Evolutionary conservation across 345 rosid species (phyloP), one percentile per base, ranked within the genome.

Genomic region (Lepidium africanum): DNA sequence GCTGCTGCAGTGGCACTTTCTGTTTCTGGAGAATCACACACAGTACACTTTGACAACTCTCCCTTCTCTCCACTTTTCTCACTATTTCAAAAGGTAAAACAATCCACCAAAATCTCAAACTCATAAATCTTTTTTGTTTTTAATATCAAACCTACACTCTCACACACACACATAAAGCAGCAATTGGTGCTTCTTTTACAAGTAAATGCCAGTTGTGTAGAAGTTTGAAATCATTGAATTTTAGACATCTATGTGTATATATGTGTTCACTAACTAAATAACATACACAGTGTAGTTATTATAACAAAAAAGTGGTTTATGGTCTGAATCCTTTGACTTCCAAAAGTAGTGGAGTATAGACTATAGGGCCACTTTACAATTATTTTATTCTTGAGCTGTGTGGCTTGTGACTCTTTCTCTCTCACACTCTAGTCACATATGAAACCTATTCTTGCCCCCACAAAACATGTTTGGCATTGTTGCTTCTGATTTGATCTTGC

Each of bases 1-100:
- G 85, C 92, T 64, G 96, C 90, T 46, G 90, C 92, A 42, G 90
- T 84, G 79, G 84, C 96, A 35, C 81, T 88, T 63, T 82, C 83
- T 78, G 88, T 82, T 68, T 77, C 83, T 69, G 74, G 78, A 54
- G 69, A 68, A 27, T 35, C 54, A 23, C 39, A 54, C 30, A 14
- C 61, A 65, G 47, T 73, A 23, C 72, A 19, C 54, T 62, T 68
- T 75, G 70, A 75, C 70, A 68, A 75, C 53, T 61, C 59, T 56
- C 48, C 45, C 69, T 53, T 62, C 59, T 62, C 72, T 59, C 67
- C 61, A 49, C 66, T 73, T 45, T 68, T 75, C 74, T 62, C 78
- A 68, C 54, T 75, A 53, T 74, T 68, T 55, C 52, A 75, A 53
- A 62, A 75, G 78, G 78, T 75, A 74, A 25, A 55, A 9, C 37